Evolutionary conservation across 306 rosid species (phyloP).

Genomic region (Acmispon strigosus): DNA sequence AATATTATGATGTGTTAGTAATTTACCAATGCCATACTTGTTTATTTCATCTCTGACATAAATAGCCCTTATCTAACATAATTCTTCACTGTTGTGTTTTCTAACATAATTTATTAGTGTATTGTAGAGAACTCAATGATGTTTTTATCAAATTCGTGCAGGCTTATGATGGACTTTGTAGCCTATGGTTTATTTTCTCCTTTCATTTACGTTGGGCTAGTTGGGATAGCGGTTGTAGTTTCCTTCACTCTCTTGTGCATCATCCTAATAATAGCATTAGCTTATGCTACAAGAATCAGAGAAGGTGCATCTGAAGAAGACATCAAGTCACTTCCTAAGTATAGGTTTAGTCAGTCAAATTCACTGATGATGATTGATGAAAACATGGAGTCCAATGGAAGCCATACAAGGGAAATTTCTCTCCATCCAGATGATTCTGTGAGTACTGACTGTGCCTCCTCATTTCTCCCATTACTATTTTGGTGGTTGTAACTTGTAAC

Average conservation of each 20-base stretch:
- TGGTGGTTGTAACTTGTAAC: neutral
- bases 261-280: constrained; percentile 62
- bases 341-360: constrained; percentile 52
- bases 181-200: constrained; percentile 74
- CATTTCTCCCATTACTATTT: neutral
- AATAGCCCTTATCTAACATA: neutral
- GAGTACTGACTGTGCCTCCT: constrained; percentile 34
- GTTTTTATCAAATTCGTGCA: constrained; percentile 32
- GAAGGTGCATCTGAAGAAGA: constrained; percentile 87
- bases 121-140: neutral
- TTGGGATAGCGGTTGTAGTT: constrained; percentile 65
- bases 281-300: constrained; percentile 58
- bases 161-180: constrained; percentile 78
- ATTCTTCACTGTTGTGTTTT: neutral
- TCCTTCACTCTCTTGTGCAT: constrained; percentile 66
- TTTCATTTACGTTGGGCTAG: constrained; percentile 62
- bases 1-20: neutral
- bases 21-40: neutral
- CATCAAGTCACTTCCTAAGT: constrained; percentile 65
- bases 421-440: constrained; percentile 82
- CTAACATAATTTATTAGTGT: neutral
- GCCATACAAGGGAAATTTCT: constrained; percentile 37
- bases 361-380: constrained; percentile 27
- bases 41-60: constrained; percentile 8
- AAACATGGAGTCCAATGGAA: constrained; percentile 33